Percentiles rank a stretch among this genome's conserved stretches.
phyloP scores from a whole-genome alignment of 352 stramenopile species.

The Pythium dissotocum region DNA sequence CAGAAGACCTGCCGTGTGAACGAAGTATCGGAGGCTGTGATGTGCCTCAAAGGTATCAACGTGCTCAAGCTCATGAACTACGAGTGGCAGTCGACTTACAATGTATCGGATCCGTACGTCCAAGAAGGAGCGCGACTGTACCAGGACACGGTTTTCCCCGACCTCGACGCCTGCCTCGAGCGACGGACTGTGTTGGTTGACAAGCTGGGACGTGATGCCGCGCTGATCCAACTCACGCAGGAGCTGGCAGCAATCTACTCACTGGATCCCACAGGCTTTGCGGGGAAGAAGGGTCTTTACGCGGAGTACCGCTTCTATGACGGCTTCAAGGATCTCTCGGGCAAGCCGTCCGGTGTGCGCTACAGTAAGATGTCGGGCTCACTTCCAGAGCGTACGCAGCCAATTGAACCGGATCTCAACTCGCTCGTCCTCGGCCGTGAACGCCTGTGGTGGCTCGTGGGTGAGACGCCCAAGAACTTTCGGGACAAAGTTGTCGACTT shows the following conservation, averaged over 20 bases:
- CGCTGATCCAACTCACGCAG: constrained; percentile 13
- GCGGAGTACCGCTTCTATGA: constrained; percentile 11
- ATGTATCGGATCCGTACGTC: constrained; percentile 1
- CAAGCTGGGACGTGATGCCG: constrained; percentile 16
- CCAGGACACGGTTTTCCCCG: constrained; percentile 15
- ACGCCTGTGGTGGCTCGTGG: constrained; percentile 21
- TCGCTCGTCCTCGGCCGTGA: constrained; percentile 22
- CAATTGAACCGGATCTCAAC: constrained; percentile 20
- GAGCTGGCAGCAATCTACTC: constrained; percentile 23
- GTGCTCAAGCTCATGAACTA: constrained; percentile 15
- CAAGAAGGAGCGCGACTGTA: neutral
- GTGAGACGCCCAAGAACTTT: constrained; percentile 14
- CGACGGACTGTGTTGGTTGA: constrained; percentile 9
- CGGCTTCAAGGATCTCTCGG: constrained; percentile 28
- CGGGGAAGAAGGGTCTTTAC: constrained; percentile 22
- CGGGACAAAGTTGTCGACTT: neutral
- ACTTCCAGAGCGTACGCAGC: constrained; percentile 21
- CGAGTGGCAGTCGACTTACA: constrained; percentile 10
- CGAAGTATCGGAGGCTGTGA: constrained; percentile 15
- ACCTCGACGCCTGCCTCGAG: constrained; percentile 22
- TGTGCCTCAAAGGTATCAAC: constrained; percentile 26
- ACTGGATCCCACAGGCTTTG: constrained; percentile 16
- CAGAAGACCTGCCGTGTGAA: constrained; percentile 1
- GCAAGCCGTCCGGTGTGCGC: constrained; percentile 20
- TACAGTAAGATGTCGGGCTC: constrained; percentile 24